Evolutionary conservation across 305 asterid species (phyloP), one percentile per base, ranked within the genome.

Genomic region (Fraxinus xanthoxyloides): DNA sequence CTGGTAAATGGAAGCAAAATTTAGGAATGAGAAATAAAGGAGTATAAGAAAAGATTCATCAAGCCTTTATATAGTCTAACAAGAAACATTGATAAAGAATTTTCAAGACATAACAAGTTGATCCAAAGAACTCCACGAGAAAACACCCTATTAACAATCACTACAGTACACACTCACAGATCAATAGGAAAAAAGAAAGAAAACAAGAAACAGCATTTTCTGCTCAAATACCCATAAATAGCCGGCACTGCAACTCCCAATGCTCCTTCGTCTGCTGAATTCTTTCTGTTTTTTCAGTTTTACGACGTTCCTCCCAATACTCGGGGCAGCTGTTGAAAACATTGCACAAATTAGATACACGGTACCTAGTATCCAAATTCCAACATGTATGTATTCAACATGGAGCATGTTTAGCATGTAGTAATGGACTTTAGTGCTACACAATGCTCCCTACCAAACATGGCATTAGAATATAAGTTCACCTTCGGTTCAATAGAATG

Each of bases 201-300:
- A 46, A 46, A 46, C 0, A 38, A 24, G 15, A 75, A 23, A 56
- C 75, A 43, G 31, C 75, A n/a, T 81, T 12, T 78, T 81, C 21
- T 56, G 77, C 61, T 90, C 82, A 95, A 63, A 93, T 51, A 3
- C 98, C 99, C 34, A 79, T 80, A 85, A 95, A 90, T 15, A 94
- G 86, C 21, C 95, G 93, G 83, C 93, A 89, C 84, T 92, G 93
- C 15, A 87, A 83, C 79, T 96, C 99, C 99, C 99, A 94, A 56
- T 96, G 95, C 85, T 92, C 94, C 92, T 95, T 95, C 4, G 93
- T 85, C 85, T 92, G 98, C 82, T 81, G 84, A 78, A 95, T 84
- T 70, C 99, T 86, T 81, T 95, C 99, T 0, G 34, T 63, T 87
- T 93, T 90, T 80, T 96, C 99, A 31, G 87, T 61, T 80, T 88